Percentiles rank a stretch among this genome's conserved stretches.
These are phyloP conservation scores for Tricladium varicosporioides DNA, from an alignment of 2,329 filamentous ascomycete genomes.

Conservation along the genomic window DNA sequence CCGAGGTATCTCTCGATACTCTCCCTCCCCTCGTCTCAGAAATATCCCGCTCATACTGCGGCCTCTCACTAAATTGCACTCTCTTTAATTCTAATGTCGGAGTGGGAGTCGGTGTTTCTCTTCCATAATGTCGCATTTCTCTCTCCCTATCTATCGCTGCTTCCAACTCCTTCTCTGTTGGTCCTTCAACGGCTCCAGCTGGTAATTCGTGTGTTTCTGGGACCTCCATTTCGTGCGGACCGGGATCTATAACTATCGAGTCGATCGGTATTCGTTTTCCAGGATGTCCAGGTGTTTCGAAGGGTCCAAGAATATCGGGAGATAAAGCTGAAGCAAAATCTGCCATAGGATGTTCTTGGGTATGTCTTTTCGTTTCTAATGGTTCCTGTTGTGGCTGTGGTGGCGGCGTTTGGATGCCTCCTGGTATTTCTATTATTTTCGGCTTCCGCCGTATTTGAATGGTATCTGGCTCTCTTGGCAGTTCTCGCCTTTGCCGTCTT, in stretches of 20 bases:
- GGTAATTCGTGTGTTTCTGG: constrained; percentile 4
- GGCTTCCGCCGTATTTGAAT: constrained; percentile 2
- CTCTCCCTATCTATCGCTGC: background rate
- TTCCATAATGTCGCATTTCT: background rate
- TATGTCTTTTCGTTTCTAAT: background rate
- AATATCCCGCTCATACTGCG: background rate
- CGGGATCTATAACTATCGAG: background rate
- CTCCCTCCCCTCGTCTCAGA: background rate
- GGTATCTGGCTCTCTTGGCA: background rate
- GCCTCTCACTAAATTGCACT: background rate
- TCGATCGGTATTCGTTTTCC: background rate
- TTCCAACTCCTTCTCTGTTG: background rate
- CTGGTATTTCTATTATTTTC: no score
- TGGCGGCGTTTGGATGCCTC: no score
- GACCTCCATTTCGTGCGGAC: constrained; percentile 10
- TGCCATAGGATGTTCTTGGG: background rate
- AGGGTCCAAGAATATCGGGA: background rate
- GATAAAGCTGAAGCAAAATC: background rate
- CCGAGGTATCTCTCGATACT: background rate
- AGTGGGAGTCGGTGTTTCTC: background rate
- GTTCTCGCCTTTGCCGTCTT: background rate
- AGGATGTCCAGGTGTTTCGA: background rate
- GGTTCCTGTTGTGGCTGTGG: background rate
- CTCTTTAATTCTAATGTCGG: background rate
- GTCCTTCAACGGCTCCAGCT: background rate